A percentile compares a stretch with the other conserved stretches of the same genome.
These are phyloP conservation scores for Apiospora hydei DNA, from an alignment of 2,329 filamentous ascomycete genomes.

Conservation along the genomic window DNA sequence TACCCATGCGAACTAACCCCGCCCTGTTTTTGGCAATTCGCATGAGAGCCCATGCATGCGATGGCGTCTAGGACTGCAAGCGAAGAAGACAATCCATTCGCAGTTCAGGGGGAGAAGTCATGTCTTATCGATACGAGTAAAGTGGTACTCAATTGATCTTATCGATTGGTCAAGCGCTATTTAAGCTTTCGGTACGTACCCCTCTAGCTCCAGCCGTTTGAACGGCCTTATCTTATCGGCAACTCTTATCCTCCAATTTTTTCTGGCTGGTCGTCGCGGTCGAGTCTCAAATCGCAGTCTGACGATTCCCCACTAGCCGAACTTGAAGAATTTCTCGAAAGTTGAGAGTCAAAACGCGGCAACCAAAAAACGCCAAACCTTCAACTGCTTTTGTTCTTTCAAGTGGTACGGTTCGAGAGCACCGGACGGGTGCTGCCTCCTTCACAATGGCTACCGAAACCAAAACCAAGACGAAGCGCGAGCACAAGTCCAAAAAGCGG, in stretches of 20 bases:
- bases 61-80: not conserved
- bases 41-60: not conserved
- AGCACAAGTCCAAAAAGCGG: constrained; percentile 25
- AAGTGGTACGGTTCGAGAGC: constrained; percentile 9
- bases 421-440: constrained; percentile 14
- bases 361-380: not conserved
- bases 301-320: constrained; percentile 16
- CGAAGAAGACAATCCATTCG: not conserved
- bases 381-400: not conserved
- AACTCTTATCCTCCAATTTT: constrained; percentile 21
- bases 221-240: not conserved
- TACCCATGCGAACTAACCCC: not conserved
- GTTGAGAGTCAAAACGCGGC: not conserved
- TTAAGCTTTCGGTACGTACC: constrained; percentile 15
- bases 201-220: not conserved
- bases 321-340: not conserved
- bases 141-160: not conserved
- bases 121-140: not conserved
- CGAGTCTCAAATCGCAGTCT: constrained; percentile 12
- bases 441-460: constrained; percentile 5
- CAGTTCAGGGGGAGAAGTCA: not conserved
- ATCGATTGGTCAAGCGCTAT: not conserved
- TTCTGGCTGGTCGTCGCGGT: constrained; percentile 13
- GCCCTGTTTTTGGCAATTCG: not conserved
- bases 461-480: constrained; percentile 21